These are phyloP conservation scores for Neophaeococcomyces aloes DNA, from an alignment of 2,329 filamentous ascomycete genomes.

Conservation along the genomic window DNA sequence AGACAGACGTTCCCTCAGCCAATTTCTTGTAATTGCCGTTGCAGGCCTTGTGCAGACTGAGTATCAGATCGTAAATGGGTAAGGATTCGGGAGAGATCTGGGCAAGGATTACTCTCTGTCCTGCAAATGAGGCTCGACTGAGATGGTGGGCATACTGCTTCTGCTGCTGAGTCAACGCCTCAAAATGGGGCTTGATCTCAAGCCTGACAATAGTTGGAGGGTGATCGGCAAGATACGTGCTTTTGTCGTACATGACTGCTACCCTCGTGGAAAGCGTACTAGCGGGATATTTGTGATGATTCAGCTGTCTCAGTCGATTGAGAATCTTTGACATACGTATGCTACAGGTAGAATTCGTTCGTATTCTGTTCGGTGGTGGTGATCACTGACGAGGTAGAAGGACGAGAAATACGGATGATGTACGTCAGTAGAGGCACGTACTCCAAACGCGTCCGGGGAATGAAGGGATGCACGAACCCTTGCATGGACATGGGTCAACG, in stretches of 20 bases:
- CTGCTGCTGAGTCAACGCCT: constrained; percentile 51
- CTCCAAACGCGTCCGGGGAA: too few relatives aligned
- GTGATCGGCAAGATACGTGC: constrained; percentile 70
- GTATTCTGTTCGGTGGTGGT: too few relatives aligned
- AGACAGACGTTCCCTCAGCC: constrained; percentile 53
- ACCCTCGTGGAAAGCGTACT: background rate
- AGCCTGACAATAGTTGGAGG: constrained; percentile 81
- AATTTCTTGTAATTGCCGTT: constrained; percentile 62
- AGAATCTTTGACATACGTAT: constrained; percentile 2
- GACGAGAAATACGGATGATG: too few relatives aligned
- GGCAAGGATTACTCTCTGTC: constrained; percentile 65
- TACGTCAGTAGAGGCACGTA: too few relatives aligned
- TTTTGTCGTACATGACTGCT: constrained; percentile 30
- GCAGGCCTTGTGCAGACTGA: constrained; percentile 56
- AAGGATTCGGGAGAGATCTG: constrained; percentile 76
- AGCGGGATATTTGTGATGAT: background rate
- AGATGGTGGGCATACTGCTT: constrained; percentile 89
- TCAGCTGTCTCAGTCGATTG: constrained; percentile 2
- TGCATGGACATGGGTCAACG: too few relatives aligned
- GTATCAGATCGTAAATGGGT: constrained; percentile 68
- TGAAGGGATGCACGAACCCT: too few relatives aligned
- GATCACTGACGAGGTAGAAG: too few relatives aligned
- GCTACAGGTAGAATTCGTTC: too few relatives aligned
- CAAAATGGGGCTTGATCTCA: constrained; percentile 87
- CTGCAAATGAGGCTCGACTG: constrained; percentile 61